Base-by-base conservation (phyloP, 1,284 basidiomycete genomes). In the Ustilago shanxiensis region DNA sequence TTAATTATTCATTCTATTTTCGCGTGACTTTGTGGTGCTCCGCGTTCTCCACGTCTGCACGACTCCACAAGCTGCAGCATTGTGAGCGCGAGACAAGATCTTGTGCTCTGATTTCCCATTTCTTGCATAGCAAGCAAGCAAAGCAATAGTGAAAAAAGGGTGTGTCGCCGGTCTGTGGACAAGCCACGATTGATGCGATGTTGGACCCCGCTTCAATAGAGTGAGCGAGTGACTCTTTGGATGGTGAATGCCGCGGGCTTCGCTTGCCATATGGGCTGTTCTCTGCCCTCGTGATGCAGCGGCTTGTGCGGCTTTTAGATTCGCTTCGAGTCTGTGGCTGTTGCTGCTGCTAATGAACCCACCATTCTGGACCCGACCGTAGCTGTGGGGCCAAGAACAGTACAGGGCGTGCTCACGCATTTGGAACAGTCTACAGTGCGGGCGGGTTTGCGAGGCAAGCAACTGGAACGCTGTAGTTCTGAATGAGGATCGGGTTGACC, bases 11-110 rank as follows among this genome's bases (percentile, higher is more conserved):
- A 10, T 44, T 20, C 16, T 7, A 20, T 22, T 20, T 44, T 44
- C 10, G 11, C 41, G n/a, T 44, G n/a, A 11, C 18, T 51, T 35
- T 35, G 51, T 29, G 51, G 51, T 33, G 51, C 51, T 52, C 51
- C 51, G 20, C 51, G 33, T 52, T n/a, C 51, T 35, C 51, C 51
- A 28, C 26, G 24, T 24, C 7, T 44, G 18, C 18, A 44, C n/a
- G 31, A 33, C 5, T 33, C 11, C 11, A 33, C 31, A 33, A 5
- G 31, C 31, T 33, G 31, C 31, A 33, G 31, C 31, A 33, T 33
- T 33, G 6, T 6, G 31, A n/a, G n/a, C n/a, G n/a, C n/a, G n/a
- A 33, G 31, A 33, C 31, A 33, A n/a, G 31, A 33, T 33, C 31
- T 33, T 33, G 31, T 20, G 2, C 20, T 6, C 18, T n/a, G 6